A percentile compares a stretch with the other conserved stretches of the same genome.
phyloP scores from a whole-genome alignment of 2,329 filamentous ascomycete species.

The Sclerotinia spermophila region DNA sequence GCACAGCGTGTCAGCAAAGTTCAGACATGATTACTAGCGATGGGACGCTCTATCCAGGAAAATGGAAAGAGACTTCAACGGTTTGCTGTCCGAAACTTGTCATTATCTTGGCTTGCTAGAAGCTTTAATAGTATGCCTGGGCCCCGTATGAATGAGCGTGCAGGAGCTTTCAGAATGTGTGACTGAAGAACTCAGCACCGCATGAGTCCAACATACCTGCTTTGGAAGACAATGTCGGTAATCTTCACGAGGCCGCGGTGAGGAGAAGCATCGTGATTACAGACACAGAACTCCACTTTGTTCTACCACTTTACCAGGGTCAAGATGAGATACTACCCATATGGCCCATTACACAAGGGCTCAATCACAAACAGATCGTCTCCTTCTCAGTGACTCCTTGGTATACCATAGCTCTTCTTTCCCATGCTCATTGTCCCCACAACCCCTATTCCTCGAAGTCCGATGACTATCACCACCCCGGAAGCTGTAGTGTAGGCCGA shows the following conservation, averaged over 20 bases:
- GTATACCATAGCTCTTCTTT: neutral
- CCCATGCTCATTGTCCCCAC: neutral
- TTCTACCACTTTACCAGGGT: neutral
- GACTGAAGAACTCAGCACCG: neutral
- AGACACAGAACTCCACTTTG: neutral
- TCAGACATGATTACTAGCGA: constrained; percentile 18
- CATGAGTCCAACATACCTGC: neutral
- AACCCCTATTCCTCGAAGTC: neutral
- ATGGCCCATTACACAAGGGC: neutral
- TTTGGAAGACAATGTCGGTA: neutral
- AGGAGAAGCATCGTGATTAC: neutral
- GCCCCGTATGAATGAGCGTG: neutral
- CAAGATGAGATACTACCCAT: neutral
- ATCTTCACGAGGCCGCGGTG: neutral
- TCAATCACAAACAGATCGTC: neutral
- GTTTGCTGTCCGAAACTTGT: neutral
- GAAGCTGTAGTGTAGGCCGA: constrained; percentile 4
- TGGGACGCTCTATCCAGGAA: neutral
- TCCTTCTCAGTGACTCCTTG: constrained; percentile 1
- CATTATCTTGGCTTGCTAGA: neutral
- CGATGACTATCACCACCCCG: neutral
- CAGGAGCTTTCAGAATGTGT: neutral
- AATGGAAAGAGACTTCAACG: neutral
- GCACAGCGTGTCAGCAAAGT: constrained; percentile 68
- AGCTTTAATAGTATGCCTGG: neutral